phyloP scores from a whole-genome alignment of 2,329 filamentous ascomycete species.

The Grosmannia clavigera region DNA sequence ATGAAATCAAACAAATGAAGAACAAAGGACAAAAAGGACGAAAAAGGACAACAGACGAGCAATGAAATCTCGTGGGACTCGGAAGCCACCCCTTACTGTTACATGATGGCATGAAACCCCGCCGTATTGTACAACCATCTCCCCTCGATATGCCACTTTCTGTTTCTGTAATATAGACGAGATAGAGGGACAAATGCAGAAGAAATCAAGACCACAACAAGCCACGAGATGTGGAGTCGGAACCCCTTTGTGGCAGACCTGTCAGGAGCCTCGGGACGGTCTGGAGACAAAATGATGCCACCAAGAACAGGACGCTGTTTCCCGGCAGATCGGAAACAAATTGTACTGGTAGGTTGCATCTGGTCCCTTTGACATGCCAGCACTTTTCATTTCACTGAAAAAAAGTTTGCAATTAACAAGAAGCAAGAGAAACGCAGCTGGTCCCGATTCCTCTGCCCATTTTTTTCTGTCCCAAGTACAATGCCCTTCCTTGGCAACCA shows the following conservation, averaged over 20 bases:
- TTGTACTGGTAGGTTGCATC: not conserved
- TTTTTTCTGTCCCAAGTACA: not conserved
- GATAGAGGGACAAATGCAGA: constrained; percentile 4
- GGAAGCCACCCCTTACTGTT: not conserved
- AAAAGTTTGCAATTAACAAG: not conserved
- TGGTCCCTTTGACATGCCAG: not conserved
- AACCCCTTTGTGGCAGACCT: not conserved
- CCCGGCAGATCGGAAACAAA: not conserved
- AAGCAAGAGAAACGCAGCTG: not conserved
- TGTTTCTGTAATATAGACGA: constrained; percentile 16
- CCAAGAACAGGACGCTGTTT: not conserved
- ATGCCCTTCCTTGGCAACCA: not conserved
- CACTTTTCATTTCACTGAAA: not conserved
- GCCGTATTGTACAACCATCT: constrained; percentile 5
- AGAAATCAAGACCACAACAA: not conserved
- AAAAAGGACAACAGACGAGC: constrained; percentile 2
- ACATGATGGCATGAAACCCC: not conserved
- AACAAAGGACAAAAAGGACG: not conserved
- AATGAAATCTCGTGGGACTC: not conserved
- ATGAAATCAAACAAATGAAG: not conserved
- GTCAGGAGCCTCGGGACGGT: no score
- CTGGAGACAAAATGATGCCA: no score
- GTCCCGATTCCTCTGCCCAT: not conserved
- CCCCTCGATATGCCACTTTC: constrained; percentile 8
- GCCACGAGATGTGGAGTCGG: not conserved